Conservation (phyloP, 306 rosid genomes). For the Dryas alaskensis region DNA sequence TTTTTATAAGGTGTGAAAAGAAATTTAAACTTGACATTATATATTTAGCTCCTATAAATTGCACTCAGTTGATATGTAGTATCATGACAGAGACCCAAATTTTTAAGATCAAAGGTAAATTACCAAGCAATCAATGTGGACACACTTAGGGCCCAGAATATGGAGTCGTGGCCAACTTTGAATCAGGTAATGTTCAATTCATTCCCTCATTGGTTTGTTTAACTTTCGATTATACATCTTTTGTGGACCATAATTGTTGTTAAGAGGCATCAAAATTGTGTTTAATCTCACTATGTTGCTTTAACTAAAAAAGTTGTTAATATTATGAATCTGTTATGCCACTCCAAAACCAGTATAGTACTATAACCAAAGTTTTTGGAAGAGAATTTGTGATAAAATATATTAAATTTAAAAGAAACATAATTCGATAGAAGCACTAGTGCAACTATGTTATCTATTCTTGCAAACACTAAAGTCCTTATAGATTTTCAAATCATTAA, state of each 20-base stretch:
- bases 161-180: constrained; percentile 92
- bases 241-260: not conserved
- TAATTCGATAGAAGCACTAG: not conserved
- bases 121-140: constrained; percentile 84
- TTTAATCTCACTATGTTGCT: not conserved
- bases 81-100: constrained; percentile 71
- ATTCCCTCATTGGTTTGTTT: not conserved
- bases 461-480: not conserved
- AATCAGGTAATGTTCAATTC: constrained; percentile 62
- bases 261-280: not conserved
- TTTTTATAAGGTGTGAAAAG: not conserved
- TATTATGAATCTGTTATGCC: not conserved
- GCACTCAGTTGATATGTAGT: not conserved
- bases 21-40: not conserved
- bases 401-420: not conserved
- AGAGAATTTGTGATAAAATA: too few species aligned
- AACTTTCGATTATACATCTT: not conserved
- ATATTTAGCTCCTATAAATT: not conserved
- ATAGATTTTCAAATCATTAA: not conserved
- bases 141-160: constrained; percentile 84
- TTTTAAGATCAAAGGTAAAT: constrained; percentile 67
- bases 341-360: not conserved
- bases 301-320: not conserved
- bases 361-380: not conserved
- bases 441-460: not conserved